phyloP scores from a whole-genome alignment of 164 flowering plant genomes.

The Stephania cephalantha region DNA sequence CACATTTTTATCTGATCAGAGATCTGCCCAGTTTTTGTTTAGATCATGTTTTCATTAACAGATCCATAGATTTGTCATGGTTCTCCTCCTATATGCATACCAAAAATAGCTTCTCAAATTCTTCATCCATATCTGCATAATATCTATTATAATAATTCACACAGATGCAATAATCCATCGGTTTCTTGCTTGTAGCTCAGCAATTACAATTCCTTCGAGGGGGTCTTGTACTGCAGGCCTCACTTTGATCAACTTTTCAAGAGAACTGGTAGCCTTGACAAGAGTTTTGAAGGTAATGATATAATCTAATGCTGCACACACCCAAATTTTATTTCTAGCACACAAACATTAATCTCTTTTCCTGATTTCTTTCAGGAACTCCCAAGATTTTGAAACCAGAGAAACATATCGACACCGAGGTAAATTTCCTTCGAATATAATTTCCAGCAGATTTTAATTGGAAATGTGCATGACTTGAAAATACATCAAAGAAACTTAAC shows the following conservation, averaged over 20 bases:
- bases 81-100: background rate
- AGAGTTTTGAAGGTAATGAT: constrained; percentile 82
- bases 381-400: constrained; percentile 75
- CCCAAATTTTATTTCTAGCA: background rate
- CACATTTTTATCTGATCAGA: background rate
- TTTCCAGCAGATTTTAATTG: background rate
- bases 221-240: constrained; percentile 92
- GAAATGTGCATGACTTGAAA: no score
- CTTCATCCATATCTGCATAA: no score
- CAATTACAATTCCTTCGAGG: constrained; percentile 91
- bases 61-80: background rate
- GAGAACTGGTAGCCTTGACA: constrained; percentile 87
- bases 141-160: no score
- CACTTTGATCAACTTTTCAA: constrained; percentile 92
- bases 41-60: background rate
- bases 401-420: constrained; percentile 61
- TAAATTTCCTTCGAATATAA: constrained; percentile 15
- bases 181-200: constrained; percentile 57
- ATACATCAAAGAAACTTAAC: background rate
- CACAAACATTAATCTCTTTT: background rate
- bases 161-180: background rate
- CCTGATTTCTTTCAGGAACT: constrained; percentile 45
- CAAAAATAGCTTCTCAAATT: no score
- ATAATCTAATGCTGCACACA: background rate
- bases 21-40: background rate